These are phyloP conservation scores for Ligustrum vulgare DNA, from an alignment of 257 asterid genomes.

Conservation along the genomic window DNA sequence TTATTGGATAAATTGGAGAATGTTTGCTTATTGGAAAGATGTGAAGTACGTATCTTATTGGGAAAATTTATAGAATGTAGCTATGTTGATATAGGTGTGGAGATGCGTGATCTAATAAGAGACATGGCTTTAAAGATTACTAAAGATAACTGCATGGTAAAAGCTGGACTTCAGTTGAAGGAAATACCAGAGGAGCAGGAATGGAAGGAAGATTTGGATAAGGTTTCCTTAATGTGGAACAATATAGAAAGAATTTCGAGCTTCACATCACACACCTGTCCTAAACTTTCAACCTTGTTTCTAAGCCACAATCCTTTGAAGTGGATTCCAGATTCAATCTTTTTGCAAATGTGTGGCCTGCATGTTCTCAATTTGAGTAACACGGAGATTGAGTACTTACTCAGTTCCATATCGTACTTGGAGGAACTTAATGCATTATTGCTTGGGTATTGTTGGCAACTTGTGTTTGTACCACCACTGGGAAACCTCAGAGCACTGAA, in stretches of 20 bases:
- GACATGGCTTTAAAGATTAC: conserved; percentile 31
- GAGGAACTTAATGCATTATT: conserved; percentile 31
- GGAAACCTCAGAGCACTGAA: conserved; percentile 20
- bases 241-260: conserved; percentile 22
- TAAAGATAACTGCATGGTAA: conserved; percentile 29
- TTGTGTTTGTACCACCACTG: conserved; percentile 26
- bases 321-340: conserved; percentile 34
- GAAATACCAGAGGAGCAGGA: conserved; percentile 23
- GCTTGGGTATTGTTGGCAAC: conserved; percentile 17
- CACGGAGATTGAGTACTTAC: conserved; percentile 24
- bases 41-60: too few relatives aligned
- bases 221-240: conserved; percentile 33
- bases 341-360: conserved; percentile 24
- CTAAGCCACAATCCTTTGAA: conserved; percentile 24
- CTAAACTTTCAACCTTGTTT: conserved; percentile 27
- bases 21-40: conserved; percentile 32
- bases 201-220: conserved; percentile 31
- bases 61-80: too few relatives aligned
- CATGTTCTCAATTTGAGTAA: conserved; percentile 25
- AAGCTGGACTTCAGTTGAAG: conserved; percentile 30
- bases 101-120: conserved; percentile 39
- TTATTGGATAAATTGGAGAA: conserved; percentile 34
- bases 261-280: conserved; percentile 26
- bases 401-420: conserved; percentile 25
- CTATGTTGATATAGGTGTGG: conserved; percentile 3